A percentile compares a stretch with the other conserved stretches of the same genome.
Evolutionary conservation across 148 eudicot species (phyloP).

Genomic region (Talinum fruticosum): DNA sequence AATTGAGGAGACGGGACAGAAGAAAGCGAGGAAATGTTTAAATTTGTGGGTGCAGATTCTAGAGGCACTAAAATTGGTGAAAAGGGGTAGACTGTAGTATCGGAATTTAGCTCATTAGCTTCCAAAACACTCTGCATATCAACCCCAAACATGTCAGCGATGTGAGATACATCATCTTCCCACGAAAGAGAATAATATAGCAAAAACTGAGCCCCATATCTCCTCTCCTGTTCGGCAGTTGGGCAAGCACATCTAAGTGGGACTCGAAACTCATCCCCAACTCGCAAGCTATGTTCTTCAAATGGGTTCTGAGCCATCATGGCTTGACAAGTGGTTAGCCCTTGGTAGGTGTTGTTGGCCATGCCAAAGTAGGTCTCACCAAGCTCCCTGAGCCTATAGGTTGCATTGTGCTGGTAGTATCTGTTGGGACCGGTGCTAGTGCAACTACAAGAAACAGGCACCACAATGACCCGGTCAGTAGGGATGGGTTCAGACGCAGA

Average conservation of each 20-base stretch:
- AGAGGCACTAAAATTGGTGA: conserved; percentile 59
- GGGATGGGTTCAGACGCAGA: conserved; percentile 34
- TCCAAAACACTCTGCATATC: conserved; percentile 30
- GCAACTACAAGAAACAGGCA: conserved; percentile 58
- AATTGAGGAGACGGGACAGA: conserved; percentile 26
- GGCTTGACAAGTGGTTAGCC: conserved; percentile 63
- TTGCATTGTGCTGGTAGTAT: conserved; percentile 56
- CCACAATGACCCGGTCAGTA: conserved; percentile 32
- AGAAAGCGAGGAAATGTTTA: conserved; percentile 24
- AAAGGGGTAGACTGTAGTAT: conserved; percentile 40
- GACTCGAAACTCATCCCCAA: conserved; percentile 30
- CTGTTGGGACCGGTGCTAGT: background rate
- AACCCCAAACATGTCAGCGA: conserved; percentile 44
- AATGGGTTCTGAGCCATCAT: conserved; percentile 43
- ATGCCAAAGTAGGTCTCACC: conserved; percentile 46
- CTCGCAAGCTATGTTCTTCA: background rate
- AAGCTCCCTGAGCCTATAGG: conserved; percentile 27
- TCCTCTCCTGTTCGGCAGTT: conserved; percentile 37
- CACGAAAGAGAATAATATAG: conserved; percentile 36
- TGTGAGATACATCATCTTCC: conserved; percentile 28
- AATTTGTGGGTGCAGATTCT: conserved; percentile 33
- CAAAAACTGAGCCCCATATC: conserved; percentile 37
- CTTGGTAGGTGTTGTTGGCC: conserved; percentile 55
- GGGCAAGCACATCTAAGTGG: conserved; percentile 83
- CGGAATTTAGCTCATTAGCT: conserved; percentile 47